Conservation (phyloP, 805 yeast genomes). For the Myxozyma monticola region DNA sequence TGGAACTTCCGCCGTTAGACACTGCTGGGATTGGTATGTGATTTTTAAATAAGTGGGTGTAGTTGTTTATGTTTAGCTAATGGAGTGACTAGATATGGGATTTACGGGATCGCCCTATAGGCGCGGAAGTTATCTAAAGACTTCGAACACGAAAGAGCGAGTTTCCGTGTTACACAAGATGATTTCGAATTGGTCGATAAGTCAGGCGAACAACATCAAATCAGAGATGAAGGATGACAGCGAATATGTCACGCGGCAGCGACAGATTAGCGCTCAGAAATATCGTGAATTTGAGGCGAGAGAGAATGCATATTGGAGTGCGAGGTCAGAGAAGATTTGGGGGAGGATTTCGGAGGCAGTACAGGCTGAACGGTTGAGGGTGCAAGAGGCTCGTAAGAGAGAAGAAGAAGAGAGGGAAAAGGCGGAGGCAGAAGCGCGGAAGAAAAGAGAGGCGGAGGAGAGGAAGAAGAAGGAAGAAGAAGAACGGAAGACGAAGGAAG, state of each 20-base stretch:
- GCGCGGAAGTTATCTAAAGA: too few species aligned
- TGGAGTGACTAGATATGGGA: too few species aligned
- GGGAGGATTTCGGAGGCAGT: constrained; percentile 7
- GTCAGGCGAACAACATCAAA: neutral
- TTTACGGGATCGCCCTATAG: too few species aligned
- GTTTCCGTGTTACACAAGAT: neutral
- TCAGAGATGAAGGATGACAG: neutral
- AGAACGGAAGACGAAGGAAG: constrained; percentile 34
- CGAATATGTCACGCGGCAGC: constrained; percentile 9
- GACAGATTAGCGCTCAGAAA: constrained; percentile 1
- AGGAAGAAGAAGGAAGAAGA: constrained; percentile 19
- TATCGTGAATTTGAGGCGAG: neutral
- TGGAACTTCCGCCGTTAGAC: too few species aligned
- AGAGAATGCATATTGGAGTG: constrained; percentile 7
- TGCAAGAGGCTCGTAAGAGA: constrained; percentile 1
- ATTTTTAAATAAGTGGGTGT: too few species aligned
- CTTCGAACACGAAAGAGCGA: neutral
- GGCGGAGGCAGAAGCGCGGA: constrained; percentile 24
- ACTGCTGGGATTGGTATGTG: too few species aligned
- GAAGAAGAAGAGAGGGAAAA: constrained; percentile 16
- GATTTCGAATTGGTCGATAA: neutral
- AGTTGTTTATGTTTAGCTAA: too few species aligned
- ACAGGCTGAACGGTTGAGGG: constrained; percentile 8
- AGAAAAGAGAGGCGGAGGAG: constrained; percentile 18
- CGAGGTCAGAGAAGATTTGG: constrained; percentile 13